A percentile compares a stretch with the other conserved stretches of the same genome.
These are phyloP conservation scores for Acanthamoeba healyi DNA, from an alignment of 208 protist species.

Conservation along the genomic window DNA sequence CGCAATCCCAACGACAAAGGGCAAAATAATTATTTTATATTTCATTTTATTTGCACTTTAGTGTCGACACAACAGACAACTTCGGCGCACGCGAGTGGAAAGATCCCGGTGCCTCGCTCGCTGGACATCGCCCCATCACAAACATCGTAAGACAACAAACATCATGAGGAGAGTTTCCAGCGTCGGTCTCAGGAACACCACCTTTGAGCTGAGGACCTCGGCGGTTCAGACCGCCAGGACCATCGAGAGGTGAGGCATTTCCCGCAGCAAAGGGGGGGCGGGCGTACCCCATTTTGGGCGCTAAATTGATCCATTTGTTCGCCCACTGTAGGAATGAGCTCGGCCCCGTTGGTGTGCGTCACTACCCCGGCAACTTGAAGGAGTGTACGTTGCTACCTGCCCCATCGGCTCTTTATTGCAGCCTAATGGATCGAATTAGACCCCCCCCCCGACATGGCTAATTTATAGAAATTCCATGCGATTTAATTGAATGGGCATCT, in stretches of 20 bases:
- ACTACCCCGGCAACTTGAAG: constrained; percentile 74
- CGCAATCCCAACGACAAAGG: no score
- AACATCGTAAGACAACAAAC: neutral
- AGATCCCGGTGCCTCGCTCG: no score
- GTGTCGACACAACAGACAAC: no score
- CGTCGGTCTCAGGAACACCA: constrained; percentile 32
- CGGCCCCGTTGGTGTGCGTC: constrained; percentile 62
- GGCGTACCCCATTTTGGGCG: neutral
- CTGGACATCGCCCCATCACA: neutral
- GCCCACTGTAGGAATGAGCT: constrained; percentile 36
- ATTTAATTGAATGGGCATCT: neutral
- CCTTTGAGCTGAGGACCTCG: constrained; percentile 44
- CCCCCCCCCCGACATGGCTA: constrained; percentile 2
- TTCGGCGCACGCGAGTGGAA: no score
- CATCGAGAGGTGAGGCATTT: constrained; percentile 20
- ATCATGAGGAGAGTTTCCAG: constrained; percentile 47
- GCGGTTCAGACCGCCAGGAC: constrained; percentile 39
- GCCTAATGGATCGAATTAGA: neutral
- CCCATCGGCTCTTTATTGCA: neutral
- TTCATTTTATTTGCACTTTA: no score
- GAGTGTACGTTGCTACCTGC: constrained; percentile 57
- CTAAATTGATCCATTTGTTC: neutral
- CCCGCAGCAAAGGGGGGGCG: neutral
- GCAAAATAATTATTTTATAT: no score
- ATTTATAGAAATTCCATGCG: no score